Percentiles rank a stretch among this genome's conserved stretches.
phyloP scores from a whole-genome alignment of 257 asterid species.

The Coffea eugenioides region DNA sequence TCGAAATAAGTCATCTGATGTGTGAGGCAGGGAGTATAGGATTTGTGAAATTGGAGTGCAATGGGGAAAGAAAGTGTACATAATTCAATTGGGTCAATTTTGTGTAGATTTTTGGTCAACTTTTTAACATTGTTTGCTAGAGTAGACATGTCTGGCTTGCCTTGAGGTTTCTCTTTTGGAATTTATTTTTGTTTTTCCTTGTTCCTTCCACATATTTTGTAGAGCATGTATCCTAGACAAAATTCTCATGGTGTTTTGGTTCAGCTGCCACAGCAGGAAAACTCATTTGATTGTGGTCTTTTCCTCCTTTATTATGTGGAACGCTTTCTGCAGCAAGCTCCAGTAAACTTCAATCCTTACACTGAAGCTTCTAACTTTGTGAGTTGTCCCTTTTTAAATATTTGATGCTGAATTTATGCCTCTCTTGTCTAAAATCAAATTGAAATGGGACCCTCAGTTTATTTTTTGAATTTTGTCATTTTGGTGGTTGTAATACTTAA shows the following conservation, averaged over 20 bases:
- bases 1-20: neutral
- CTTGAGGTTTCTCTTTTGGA: neutral
- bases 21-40: neutral
- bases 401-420: neutral
- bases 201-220: neutral
- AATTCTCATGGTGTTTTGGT: slow-evolving; percentile 21
- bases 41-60: neutral
- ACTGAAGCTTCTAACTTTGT: slow-evolving; percentile 43
- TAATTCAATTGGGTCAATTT: neutral
- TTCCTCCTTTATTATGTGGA: slow-evolving; percentile 88
- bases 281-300: slow-evolving; percentile 85
- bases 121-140: neutral
- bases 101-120: neutral
- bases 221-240: neutral
- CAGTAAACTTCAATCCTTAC: slow-evolving; percentile 33
- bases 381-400: slow-evolving; percentile 34
- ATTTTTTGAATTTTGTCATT: neutral
- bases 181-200: neutral
- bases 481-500: neutral
- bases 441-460: neutral
- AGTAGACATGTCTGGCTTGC: neutral
- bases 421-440: neutral
- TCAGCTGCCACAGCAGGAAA: slow-evolving; percentile 95
- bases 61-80: neutral
- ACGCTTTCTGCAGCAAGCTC: slow-evolving; percentile 63